These are phyloP conservation scores for Pisolithus sp. DNA, from an alignment of 768 basidiomycete species.

Conservation along the genomic window DNA sequence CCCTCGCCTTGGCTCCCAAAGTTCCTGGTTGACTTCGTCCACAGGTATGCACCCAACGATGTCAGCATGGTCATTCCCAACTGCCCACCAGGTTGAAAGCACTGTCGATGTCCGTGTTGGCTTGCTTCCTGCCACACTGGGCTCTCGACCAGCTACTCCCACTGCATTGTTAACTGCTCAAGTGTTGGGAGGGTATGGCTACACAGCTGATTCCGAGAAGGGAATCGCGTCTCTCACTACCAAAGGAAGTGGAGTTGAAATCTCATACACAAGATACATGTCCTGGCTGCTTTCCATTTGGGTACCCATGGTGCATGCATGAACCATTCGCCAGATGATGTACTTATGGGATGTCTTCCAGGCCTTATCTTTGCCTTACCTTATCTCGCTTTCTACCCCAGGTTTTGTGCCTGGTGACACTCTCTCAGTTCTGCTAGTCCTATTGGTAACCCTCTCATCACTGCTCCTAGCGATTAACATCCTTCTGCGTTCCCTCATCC, in stretches of 20 bases:
- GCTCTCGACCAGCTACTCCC: too few species aligned
- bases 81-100: slow-evolving; percentile 36
- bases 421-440: slow-evolving; percentile 45
- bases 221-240: slow-evolving; percentile 41
- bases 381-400: too few species aligned
- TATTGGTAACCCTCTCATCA: slow-evolving; percentile 64
- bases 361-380: too few species aligned
- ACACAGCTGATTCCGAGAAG: slow-evolving; percentile 56
- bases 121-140: too few species aligned
- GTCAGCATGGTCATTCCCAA: slow-evolving; percentile 69
- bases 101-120: slow-evolving; percentile 38
- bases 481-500: slow-evolving; percentile 53
- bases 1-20: slow-evolving; percentile 55
- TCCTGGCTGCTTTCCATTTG: slow-evolving; percentile 66
- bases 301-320: slow-evolving; percentile 56
- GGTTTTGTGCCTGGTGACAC: slow-evolving; percentile 34
- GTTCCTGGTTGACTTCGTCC: slow-evolving; percentile 68
- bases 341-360: too few species aligned
- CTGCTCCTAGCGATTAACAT: slow-evolving; percentile 61
- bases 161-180: too few species aligned
- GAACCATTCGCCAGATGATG: slow-evolving; percentile 5
- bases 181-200: too few species aligned
- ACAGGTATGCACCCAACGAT: slow-evolving; percentile 50
- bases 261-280: slow-evolving; percentile 47
- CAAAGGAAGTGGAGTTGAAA: slow-evolving; percentile 41